Evolutionary conservation across 805 yeast species (phyloP), one percentile per base, ranked within the genome.

Genomic region (Ogataea ganodermae): DNA sequence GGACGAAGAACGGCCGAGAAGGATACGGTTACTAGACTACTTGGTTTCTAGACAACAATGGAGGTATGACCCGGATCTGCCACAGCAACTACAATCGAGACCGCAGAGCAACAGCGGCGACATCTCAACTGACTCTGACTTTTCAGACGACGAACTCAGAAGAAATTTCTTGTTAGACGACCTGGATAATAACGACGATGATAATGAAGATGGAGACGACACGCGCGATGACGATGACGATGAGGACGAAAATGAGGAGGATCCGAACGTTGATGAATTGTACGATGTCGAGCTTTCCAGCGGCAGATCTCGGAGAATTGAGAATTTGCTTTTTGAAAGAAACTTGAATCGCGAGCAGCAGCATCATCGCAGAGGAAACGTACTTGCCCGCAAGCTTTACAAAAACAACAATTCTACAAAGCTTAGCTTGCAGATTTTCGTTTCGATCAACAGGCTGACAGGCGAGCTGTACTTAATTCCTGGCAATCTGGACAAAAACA

Each of bases 381-480:
- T 66, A n/a, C 48, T 51, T 27, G 62, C 66, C 6, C 46, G 54
- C 17, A 52, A 54, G 27, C 51, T 66, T 9, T 66, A 65, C 52
- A 61, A 58, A 31, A 65, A 64, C 42, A 53, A 50, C 14, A 39
- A 35, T 20, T 41, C 42, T 17, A 28, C 46, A 14, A 52, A 53
- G 17, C 36, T 63, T 41, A 62, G 53, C 30, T 46, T 67, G 43
- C 54, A 55, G 27, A 18, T 68, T 12, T 54, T 63, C 42, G 56
- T 57, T 4, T 57, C 63, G 3, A 58, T 68, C 41, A 61, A 67
- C 48, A 56, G 72, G 40, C 39, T 55, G 10, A 64, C 69, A 1
- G 72, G 72, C 3, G 71, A 67, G 28, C 48, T 68, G 14, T 60
- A 52, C 46, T 43, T 65, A 48, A 49, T 59, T 26, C 65, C 70